phyloP scores from a whole-genome alignment of 345 rosid species.

The Pugionium cornutum region DNA sequence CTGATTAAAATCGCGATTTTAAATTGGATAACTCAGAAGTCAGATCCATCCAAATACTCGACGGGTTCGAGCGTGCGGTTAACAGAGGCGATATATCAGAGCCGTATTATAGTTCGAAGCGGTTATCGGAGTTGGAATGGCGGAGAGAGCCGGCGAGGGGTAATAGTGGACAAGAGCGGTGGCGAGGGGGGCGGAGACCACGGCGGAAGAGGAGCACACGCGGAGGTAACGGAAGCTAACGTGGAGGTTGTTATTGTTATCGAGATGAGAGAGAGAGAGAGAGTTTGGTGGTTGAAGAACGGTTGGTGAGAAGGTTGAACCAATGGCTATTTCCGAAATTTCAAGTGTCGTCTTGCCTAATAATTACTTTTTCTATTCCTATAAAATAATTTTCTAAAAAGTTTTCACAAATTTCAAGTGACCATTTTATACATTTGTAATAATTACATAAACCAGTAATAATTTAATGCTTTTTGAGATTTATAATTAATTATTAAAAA shows the following conservation, averaged over 20 bases:
- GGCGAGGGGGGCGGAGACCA: constrained; percentile 56
- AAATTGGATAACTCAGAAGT: constrained; percentile 50
- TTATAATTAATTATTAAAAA: no score
- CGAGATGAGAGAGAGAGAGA: constrained; percentile 73
- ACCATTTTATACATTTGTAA: no score
- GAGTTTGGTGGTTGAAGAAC: constrained; percentile 50
- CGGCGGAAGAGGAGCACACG: constrained; percentile 51
- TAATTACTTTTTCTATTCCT: no score
- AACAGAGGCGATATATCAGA: constrained; percentile 52
- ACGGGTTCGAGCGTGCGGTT: constrained; percentile 60
- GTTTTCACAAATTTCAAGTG: no score
- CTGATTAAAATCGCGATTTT: no score
- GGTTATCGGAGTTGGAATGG: constrained; percentile 30
- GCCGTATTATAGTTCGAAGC: constrained; percentile 50
- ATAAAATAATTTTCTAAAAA: no score
- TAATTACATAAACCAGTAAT: no score
- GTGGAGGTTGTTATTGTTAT: constrained; percentile 63
- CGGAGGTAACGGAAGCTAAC: constrained; percentile 80
- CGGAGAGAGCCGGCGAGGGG: constrained; percentile 64
- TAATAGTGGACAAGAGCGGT: constrained; percentile 61
- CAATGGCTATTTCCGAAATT: constrained; percentile 46
- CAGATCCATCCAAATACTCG: constrained; percentile 57
- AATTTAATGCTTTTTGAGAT: no score
- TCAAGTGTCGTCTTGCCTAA: constrained; percentile 37
- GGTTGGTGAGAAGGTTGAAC: constrained; percentile 58